Evolutionary conservation across 2,329 filamentous ascomycete species (phyloP).

Genomic region (Grosmannia serpens): DNA sequence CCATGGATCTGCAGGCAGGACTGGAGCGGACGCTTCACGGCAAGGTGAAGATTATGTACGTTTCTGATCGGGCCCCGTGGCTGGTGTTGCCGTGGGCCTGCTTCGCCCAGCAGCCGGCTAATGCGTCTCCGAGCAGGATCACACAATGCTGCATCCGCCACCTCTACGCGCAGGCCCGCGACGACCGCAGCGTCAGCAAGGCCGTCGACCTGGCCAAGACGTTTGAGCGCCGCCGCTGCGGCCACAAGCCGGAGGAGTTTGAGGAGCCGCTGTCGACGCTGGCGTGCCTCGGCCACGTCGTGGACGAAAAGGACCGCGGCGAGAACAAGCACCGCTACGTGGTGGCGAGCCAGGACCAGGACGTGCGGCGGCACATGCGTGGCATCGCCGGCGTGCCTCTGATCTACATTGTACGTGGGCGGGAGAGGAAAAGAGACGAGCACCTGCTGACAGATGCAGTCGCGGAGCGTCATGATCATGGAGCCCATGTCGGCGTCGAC

Average conservation of each 20-base stretch:
- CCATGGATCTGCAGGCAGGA: constrained; percentile 74
- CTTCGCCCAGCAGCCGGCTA: constrained; percentile 9
- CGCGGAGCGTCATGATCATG: constrained; percentile 59
- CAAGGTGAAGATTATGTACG: constrained; percentile 66
- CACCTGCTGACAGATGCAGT: neutral
- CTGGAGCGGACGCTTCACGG: constrained; percentile 78
- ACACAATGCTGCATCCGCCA: constrained; percentile 15
- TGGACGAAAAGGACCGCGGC: constrained; percentile 64
- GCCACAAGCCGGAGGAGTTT: constrained; percentile 62
- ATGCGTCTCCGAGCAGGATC: constrained; percentile 5
- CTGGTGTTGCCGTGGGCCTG: too few relatives aligned
- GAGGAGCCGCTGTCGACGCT: constrained; percentile 56
- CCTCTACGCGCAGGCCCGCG: constrained; percentile 10
- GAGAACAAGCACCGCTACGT: constrained; percentile 72
- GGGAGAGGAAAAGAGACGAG: neutral
- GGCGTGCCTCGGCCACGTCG: constrained; percentile 55
- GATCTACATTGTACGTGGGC: constrained; percentile 49
- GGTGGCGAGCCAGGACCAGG: constrained; percentile 60
- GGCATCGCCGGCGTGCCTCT: constrained; percentile 61
- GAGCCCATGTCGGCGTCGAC: constrained; percentile 56
- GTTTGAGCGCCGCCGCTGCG: constrained; percentile 62
- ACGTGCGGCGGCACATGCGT: constrained; percentile 52
- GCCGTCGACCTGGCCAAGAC: constrained; percentile 66
- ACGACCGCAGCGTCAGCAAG: constrained; percentile 14
- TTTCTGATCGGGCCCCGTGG: neutral